These are phyloP conservation scores for Fusarium albidum DNA, from an alignment of 2,329 filamentous ascomycete genomes.

Conservation along the genomic window DNA sequence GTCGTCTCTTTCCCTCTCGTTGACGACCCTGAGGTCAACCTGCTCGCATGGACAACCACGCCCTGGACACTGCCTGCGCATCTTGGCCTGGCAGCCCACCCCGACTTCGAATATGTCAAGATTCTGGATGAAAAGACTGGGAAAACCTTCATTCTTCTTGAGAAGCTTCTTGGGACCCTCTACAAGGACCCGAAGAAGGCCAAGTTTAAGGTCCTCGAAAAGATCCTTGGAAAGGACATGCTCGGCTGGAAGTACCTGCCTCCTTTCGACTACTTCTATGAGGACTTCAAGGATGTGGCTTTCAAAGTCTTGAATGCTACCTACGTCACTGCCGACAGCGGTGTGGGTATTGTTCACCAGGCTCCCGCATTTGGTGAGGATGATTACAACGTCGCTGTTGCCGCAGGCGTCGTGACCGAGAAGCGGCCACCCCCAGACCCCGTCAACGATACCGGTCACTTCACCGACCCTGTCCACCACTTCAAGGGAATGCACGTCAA, in stretches of 20 bases:
- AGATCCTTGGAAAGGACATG: slow-evolving; percentile 84
- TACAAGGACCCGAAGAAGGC: slow-evolving; percentile 98
- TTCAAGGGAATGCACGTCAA: slow-evolving; percentile 92
- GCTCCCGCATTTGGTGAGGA: slow-evolving; percentile 94
- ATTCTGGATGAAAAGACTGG: slow-evolving; percentile 83
- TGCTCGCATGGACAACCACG: slow-evolving; percentile 91
- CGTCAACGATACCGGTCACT: slow-evolving; percentile 84
- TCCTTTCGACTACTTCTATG: slow-evolving; percentile 88
- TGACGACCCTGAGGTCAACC: slow-evolving; percentile 75
- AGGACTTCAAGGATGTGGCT: slow-evolving; percentile 84
- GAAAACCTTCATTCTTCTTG: slow-evolving; percentile 85
- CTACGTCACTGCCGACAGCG: slow-evolving; percentile 89
- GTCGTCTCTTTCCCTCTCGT: slow-evolving; percentile 88
- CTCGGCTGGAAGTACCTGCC: slow-evolving; percentile 89
- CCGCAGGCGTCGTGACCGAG: slow-evolving; percentile 79
- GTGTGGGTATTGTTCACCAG: slow-evolving; percentile 94
- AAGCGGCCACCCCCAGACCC: slow-evolving; percentile 86
- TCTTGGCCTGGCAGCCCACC: slow-evolving; percentile 78
- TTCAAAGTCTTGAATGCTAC: slow-evolving; percentile 84
- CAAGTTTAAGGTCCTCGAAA: slow-evolving; percentile 84
- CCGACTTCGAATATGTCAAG: slow-evolving; percentile 87
- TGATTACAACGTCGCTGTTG: slow-evolving; percentile 86
- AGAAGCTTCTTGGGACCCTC: slow-evolving; percentile 80
- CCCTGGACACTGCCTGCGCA: slow-evolving; percentile 87
- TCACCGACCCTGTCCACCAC: slow-evolving; percentile 78